Base-by-base conservation (phyloP, 1,284 basidiomycete genomes). In the Ganoderma lucidum region DNA sequence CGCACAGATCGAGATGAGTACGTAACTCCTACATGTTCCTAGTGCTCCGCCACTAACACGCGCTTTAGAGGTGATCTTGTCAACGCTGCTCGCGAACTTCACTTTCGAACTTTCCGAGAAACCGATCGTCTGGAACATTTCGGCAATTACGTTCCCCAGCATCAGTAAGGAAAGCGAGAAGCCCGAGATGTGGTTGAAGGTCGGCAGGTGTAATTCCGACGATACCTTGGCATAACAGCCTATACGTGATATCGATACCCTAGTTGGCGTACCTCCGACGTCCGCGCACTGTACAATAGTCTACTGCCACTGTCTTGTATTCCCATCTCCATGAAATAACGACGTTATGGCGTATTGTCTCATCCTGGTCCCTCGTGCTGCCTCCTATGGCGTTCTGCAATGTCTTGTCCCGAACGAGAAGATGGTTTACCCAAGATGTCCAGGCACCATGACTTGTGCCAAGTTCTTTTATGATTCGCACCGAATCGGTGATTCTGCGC, bases 101-200 rank as follows among this genome's bases (percentile, higher is more conserved):
- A 71, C 62, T 8, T 76, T 76, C 69, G 64, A 66, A 37, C 67
- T 64, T 5, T 67, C 70, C 6, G 70, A 74, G 44, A 75, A 71
- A 63, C 75, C 75, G 6, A 77, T 79, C 56, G 64, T 68, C 44
- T 79, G 78, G 77, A 76, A 79, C 62, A 63, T 75, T 12, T 75
- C 75, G 15, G 72, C 70, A 0, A 71, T 77, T 14, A 67, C 72
- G 51, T 79, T 77, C 68, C 78, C 78, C 8, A 74, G 76, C 23
- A 70, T 74, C 19, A 73, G 75, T 17, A 70, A 69, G 60, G 74
- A 71, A 23, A 76, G 73, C 67, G 63, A 73, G 64, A 74, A 74
- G 64, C 73, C 76, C n/a, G 72, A 78, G 71, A 70, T 76, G 72
- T 73, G 74, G 60, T 66, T 78, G 39, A 73, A 69, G 62, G 74